Conservation (phyloP, 768 basidiomycete genomes). For the Naganishia randhawae region DNA sequence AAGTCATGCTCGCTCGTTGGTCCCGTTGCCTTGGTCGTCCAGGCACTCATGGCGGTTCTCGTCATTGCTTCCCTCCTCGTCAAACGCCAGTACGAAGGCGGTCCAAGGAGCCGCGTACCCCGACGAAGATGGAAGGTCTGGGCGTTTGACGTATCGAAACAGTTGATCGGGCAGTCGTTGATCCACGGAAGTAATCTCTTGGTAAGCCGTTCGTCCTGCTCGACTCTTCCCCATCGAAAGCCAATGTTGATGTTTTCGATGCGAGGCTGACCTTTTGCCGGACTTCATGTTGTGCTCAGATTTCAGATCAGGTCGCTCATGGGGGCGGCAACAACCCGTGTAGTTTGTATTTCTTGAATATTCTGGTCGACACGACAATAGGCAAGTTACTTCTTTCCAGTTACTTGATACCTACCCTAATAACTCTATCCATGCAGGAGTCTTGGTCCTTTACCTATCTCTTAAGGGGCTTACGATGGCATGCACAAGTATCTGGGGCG, state of each 20-base stretch:
- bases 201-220: slow-evolving; percentile 32
- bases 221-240: slow-evolving; percentile 10
- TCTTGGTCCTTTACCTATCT: slow-evolving; percentile 72
- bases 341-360: slow-evolving; percentile 78
- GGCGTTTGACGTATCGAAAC: slow-evolving; percentile 91
- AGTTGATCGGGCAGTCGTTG: slow-evolving; percentile 62
- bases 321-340: slow-evolving; percentile 74
- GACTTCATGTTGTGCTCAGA: too few species aligned
- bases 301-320: slow-evolving; percentile 72
- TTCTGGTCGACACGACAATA: slow-evolving; percentile 84
- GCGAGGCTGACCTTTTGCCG: too few species aligned
- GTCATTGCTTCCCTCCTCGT: slow-evolving; percentile 81
- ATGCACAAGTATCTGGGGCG: slow-evolving; percentile 52
- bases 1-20: slow-evolving; percentile 43
- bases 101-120: slow-evolving; percentile 51
- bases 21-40: slow-evolving; percentile 45
- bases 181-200: slow-evolving; percentile 44
- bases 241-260: too few species aligned
- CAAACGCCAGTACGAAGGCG: slow-evolving; percentile 74
- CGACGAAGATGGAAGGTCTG: slow-evolving; percentile 92
- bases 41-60: slow-evolving; percentile 66
- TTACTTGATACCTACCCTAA: not conserved
- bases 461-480: slow-evolving; percentile 64
- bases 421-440: slow-evolving; percentile 56
- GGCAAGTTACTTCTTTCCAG: slow-evolving; percentile 56